Base-by-base conservation (phyloP, 2,329 filamentous ascomycete species). In the Sarocladiaceae sp. region DNA sequence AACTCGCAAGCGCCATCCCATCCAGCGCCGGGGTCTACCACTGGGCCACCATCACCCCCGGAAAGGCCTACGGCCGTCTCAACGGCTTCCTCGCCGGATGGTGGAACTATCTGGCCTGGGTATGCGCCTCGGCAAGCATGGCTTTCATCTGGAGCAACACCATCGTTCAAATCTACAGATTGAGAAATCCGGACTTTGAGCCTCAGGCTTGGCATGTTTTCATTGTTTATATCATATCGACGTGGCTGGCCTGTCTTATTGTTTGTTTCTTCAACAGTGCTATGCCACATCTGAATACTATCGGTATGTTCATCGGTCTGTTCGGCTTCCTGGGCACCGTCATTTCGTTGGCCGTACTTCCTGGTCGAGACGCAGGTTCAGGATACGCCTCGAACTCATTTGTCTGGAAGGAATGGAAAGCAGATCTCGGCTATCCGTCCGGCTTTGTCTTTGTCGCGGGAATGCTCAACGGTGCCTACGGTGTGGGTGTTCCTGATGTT, bases 391-490 rank as follows among this genome's bases (percentile, higher is more conserved):
- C 59, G 4, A 65, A 62, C 3, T 55, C 62, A 0, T 71, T 71
- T 54, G 71, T 74, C 4, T 74, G 71, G 71, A 60, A 48, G 2
- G 62, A 71, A 10, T 74, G 71, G 71, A 57, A 58, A 11, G 66
- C 68, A 18, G 57, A 65, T 28, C 66, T 71, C 40, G 71, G 71
- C 15, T 74, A 73, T 39, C 64, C 66, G 0, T 57, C 71, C 28
- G 71, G 70, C 0, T 71, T 74, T 52, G 70, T 73, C 2, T 74
- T 74, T 44, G 60, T 69, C 3, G 61, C 64, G 0, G 70, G 70
- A 1, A 72, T 72, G 70, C 64, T 72, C n/a, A 89, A 89, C 59
- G 86, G 84, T 12, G 85, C 85, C 3, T 89, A 82, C 62, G 79
- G 80, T 40, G 79, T 88, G 11, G 86, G 84, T 6, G 80, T 81